Evolutionary conservation across 306 rosid genomes (phyloP).

Genomic region (Cucumis cinereus): DNA sequence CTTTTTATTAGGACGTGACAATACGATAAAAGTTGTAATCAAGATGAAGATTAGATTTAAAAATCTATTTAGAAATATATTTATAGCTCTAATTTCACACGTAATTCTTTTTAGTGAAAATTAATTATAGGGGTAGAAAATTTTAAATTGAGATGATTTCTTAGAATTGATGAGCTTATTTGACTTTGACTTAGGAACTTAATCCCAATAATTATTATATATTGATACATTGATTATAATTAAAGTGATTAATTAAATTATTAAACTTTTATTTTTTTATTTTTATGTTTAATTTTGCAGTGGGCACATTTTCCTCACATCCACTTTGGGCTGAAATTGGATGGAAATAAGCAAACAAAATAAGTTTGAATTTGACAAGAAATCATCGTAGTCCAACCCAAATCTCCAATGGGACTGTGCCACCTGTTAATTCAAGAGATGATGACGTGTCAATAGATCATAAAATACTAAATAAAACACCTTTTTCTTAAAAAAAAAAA

Average conservation of each 20-base stretch:
- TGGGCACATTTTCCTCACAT: slow-evolving; percentile 99
- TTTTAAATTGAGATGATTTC: background rate
- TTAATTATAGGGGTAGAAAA: background rate
- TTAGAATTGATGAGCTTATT: background rate
- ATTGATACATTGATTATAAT: background rate
- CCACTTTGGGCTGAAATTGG: slow-evolving; percentile 83
- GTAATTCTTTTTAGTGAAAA: background rate
- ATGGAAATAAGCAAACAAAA: slow-evolving; percentile 53
- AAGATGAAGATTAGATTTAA: too few relatives aligned
- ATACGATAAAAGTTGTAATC: background rate
- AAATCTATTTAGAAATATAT: too few relatives aligned
- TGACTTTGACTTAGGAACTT: background rate
- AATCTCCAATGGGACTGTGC: background rate
- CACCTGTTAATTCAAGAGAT: slow-evolving; percentile 3
- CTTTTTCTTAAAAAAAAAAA: background rate
- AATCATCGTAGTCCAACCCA: background rate
- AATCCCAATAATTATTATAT: background rate
- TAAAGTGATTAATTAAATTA: background rate
- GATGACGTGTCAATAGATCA: background rate
- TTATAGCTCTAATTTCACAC: too few relatives aligned
- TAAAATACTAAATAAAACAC: slow-evolving; percentile 2
- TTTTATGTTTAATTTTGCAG: slow-evolving; percentile 21
- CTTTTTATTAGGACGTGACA: too few relatives aligned
- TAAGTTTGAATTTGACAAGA: slow-evolving; percentile 19
- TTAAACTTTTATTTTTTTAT: too few relatives aligned